phyloP scores from a whole-genome alignment of 768 basidiomycete genomes.

The Tricholoma hemisulphureum region DNA sequence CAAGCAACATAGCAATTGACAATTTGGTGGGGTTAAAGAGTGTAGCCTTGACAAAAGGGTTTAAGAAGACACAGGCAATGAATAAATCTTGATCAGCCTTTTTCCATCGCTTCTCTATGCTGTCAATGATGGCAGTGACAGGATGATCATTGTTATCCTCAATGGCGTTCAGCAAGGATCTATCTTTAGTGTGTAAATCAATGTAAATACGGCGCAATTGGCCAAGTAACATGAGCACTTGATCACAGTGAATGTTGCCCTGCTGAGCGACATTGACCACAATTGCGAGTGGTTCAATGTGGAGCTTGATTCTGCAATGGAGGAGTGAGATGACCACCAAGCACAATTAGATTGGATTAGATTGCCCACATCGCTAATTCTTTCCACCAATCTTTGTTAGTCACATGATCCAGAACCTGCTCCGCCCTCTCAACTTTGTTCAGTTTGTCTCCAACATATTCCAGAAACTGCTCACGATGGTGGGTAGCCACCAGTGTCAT shows the following conservation, averaged over 20 bases:
- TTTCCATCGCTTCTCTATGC: conserved; percentile 29
- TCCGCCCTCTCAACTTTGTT: not conserved
- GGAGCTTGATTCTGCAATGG: conserved; percentile 1
- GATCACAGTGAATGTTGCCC: conserved; percentile 27
- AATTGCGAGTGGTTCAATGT: conserved; percentile 23
- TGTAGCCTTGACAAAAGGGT: conserved; percentile 15
- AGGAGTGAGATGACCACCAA: not conserved
- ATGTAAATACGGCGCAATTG: conserved; percentile 9
- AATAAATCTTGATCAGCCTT: conserved; percentile 31
- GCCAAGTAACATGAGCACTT: conserved; percentile 32
- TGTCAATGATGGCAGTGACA: conserved; percentile 23
- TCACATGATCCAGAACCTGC: not conserved
- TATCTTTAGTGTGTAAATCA: conserved; percentile 5
- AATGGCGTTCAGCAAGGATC: conserved; percentile 11
- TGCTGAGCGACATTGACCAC: conserved; percentile 29
- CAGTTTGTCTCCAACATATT: not conserved
- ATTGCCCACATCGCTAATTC: not conserved
- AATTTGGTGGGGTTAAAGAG: not conserved
- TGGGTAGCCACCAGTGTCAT: too few species aligned
- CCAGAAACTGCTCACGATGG: too few species aligned
- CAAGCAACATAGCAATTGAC: not conserved
- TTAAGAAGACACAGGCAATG: conserved; percentile 28
- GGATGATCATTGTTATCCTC: conserved; percentile 6
- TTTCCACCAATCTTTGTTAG: not conserved
- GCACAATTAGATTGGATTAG: too few species aligned